Base-by-base conservation (phyloP, 1,139 yeast genomes). In the Protomyces arabidopsidicola region DNA sequence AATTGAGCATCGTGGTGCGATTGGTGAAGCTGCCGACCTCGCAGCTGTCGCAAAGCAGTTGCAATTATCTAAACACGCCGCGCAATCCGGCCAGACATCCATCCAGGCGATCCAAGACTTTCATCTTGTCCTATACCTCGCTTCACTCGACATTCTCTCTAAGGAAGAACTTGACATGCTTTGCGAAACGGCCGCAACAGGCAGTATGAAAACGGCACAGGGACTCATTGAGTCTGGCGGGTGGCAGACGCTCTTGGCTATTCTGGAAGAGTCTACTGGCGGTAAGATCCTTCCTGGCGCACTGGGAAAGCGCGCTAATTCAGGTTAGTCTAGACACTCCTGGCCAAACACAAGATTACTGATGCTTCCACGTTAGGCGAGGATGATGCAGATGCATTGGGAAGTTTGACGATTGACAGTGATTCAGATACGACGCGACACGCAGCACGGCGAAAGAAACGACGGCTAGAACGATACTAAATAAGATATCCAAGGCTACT, bases 241-340 rank as follows among this genome's bases (percentile, higher is more conserved):
- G 0, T 86, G 95, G 91, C 84, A 84, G 79, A 86, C 93, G 0
- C 76, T 88, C 64, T 72, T 85, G 56, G 82, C 90, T 1, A 86
- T 87, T 57, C 63, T 75, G 8, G 27, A 55, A 18, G 62, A 58
- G 16, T 24, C 62, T 2, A 55, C 56, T 31, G 62, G 62, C 48
- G 48, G 48, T 42, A 42, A 42, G 48, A 12, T 10, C 5, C 14
- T 9, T 20, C 12, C 24, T 42, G 48, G 48, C 48, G 48, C 48
- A 42, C 48, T 42, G 8, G 24, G 48, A 18, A 42, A 42, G 48
- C 48, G 48, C 48, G 48, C 48, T 42, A 42, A 42, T 42, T 20
- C 48, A 42, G 48, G 48, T 42, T 42, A 42, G 48, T 42, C 24
- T 42, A 42, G 48, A 42, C 48, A 18, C 22, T 42, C 24, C 16